Evolutionary conservation across 495 filamentous ascomycete genomes (phyloP).

Genomic region (Physcia stellaris): DNA sequence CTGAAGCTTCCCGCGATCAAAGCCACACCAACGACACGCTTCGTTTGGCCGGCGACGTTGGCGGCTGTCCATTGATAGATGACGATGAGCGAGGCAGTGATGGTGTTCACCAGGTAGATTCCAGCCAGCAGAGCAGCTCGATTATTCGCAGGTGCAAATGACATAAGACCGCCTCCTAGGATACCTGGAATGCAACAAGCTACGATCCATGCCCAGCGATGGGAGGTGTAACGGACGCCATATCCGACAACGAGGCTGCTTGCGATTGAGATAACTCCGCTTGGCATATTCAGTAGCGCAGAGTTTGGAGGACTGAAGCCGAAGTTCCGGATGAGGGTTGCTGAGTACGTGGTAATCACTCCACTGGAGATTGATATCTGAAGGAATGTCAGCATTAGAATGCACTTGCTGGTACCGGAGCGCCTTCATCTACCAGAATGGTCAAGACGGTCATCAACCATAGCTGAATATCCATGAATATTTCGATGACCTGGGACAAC

Average conservation of each 20-base stretch:
- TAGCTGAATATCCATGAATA: conserved; percentile 28
- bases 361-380: conserved; percentile 42
- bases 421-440: conserved; percentile 8
- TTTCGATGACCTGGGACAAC: conserved; percentile 29
- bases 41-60: conserved; percentile 36
- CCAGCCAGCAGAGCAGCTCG: conserved; percentile 41
- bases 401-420: background rate
- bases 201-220: conserved; percentile 38
- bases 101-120: conserved; percentile 49
- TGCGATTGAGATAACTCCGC: conserved; percentile 41
- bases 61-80: conserved; percentile 36
- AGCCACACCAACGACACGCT: conserved; percentile 39
- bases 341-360: conserved; percentile 47
- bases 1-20: conserved; percentile 45
- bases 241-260: conserved; percentile 41
- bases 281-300: conserved; percentile 51
- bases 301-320: conserved; percentile 40
- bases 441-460: conserved; percentile 22
- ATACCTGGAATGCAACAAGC: conserved; percentile 33
- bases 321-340: conserved; percentile 43
- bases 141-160: conserved; percentile 39
- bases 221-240: conserved; percentile 26
- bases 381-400: background rate
- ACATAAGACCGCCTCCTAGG: conserved; percentile 45
- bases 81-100: conserved; percentile 27